Percentiles rank a stretch among this genome's conserved stretches.
Evolutionary conservation across 176 grass and related monocot species (phyloP).

Genomic region (Triticum urartu): DNA sequence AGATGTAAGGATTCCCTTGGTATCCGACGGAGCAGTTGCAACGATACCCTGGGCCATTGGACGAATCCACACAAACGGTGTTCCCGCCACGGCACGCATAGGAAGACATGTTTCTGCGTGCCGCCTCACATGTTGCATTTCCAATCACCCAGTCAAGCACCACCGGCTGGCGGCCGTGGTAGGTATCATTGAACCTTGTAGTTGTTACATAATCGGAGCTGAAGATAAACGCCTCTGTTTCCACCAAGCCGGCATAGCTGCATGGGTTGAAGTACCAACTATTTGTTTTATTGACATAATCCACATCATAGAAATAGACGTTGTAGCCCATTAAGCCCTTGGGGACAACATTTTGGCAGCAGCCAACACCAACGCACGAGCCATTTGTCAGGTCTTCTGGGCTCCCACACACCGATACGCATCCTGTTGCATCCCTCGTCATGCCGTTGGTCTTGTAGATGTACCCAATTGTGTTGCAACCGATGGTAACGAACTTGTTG

Average conservation of each 20-base stretch:
- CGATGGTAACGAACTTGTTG: constrained; percentile 22
- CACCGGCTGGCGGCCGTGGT: not conserved
- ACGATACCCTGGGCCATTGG: not conserved
- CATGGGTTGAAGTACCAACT: not conserved
- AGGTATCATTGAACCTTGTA: not conserved
- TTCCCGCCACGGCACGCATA: not conserved
- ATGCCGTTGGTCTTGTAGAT: not conserved
- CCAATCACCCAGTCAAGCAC: not conserved
- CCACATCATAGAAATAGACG: not conserved
- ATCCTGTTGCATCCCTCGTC: not conserved
- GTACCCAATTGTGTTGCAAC: constrained; percentile 33
- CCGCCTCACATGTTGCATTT: not conserved
- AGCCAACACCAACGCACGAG: constrained; percentile 23
- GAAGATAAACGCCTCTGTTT: not conserved
- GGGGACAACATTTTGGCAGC: constrained; percentile 23
- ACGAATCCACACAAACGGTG: not conserved
- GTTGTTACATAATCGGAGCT: not conserved
- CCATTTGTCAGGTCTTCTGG: not conserved
- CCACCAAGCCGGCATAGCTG: not conserved
- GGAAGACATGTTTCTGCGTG: not conserved
- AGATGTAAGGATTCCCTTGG: not conserved
- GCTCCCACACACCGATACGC: constrained; percentile 1
- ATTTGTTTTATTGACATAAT: not conserved
- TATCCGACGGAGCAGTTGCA: not conserved
- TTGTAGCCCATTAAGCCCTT: constrained; percentile 1